Evolutionary conservation across 1,284 basidiomycete species (phyloP).

Genomic region (Puccinia polysora): DNA sequence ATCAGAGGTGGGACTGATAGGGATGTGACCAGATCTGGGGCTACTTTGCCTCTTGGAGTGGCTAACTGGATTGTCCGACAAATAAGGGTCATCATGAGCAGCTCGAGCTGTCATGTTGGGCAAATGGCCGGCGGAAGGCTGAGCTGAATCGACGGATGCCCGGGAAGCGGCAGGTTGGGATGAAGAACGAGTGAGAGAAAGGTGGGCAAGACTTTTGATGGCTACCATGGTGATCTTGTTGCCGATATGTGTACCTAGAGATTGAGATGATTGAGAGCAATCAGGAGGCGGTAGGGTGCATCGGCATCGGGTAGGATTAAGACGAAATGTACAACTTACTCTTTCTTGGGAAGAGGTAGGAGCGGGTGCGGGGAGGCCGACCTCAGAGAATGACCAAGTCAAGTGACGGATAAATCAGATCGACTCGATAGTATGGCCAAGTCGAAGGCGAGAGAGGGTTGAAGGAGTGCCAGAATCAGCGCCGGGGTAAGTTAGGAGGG

Average conservation of each 20-base stretch:
- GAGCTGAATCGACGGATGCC: neutral
- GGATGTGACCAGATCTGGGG: too few relatives aligned
- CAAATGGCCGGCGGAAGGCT: neutral
- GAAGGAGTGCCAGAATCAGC: too few relatives aligned
- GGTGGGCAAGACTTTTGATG: conserved; percentile 34
- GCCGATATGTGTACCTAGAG: neutral
- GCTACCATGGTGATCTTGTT: conserved; percentile 13
- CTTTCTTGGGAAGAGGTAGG: too few relatives aligned
- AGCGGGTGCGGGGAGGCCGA: neutral
- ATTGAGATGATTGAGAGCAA: neutral
- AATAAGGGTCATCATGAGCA: conserved; percentile 34
- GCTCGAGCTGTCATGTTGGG: neutral
- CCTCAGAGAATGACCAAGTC: neutral
- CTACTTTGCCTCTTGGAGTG: conserved; percentile 3
- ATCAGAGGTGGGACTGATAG: neutral
- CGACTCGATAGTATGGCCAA: too few relatives aligned
- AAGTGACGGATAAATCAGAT: neutral
- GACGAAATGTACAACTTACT: neutral
- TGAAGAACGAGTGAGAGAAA: conserved; percentile 22
- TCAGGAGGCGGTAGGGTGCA: too few relatives aligned
- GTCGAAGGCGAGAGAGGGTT: too few relatives aligned
- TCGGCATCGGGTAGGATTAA: neutral
- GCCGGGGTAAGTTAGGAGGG: too few relatives aligned
- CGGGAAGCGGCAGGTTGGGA: conserved; percentile 23
- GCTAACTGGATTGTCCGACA: conserved; percentile 30